Conservation (phyloP, 805 yeast genomes). For the Candida chauliodis region DNA sequence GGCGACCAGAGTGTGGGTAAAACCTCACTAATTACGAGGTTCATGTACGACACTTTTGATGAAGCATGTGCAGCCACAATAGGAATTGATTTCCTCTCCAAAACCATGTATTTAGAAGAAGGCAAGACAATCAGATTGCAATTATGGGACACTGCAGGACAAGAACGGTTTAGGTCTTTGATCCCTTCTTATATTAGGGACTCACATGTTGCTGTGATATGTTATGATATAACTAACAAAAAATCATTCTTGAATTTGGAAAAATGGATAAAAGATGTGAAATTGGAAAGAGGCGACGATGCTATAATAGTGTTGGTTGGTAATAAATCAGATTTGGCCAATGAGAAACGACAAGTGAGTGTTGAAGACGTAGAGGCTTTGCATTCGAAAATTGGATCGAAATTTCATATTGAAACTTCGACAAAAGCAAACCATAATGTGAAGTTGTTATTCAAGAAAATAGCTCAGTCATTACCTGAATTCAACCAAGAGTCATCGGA, state of each 20-base stretch:
- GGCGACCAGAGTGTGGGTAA: constrained; percentile 98
- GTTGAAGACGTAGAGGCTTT: constrained; percentile 80
- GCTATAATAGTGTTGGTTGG: constrained; percentile 91
- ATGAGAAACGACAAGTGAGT: constrained; percentile 77
- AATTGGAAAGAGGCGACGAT: constrained; percentile 86
- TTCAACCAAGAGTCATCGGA: constrained; percentile 30
- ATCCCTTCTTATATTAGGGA: constrained; percentile 96
- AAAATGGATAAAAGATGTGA: constrained; percentile 94
- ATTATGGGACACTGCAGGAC: constrained; percentile 98
- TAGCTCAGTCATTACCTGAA: constrained; percentile 89
- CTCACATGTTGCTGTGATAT: constrained; percentile 94
- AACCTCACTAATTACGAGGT: constrained; percentile 92
- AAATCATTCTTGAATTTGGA: constrained; percentile 80
- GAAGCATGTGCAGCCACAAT: constrained; percentile 96
- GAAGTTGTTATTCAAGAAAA: constrained; percentile 80
- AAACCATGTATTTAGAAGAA: constrained; percentile 93
- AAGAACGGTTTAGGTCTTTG: constrained; percentile 89
- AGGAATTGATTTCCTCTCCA: constrained; percentile 92
- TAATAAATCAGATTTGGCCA: constrained; percentile 73
- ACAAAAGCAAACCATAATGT: constrained; percentile 95
- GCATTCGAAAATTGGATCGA: constrained; percentile 68
- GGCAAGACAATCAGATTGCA: constrained; percentile 87
- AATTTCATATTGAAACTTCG: constrained; percentile 85
- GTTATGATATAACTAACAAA: constrained; percentile 86
- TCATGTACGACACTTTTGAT: constrained; percentile 97